These are phyloP conservation scores for Eucalyptus tenuipes DNA, from an alignment of 345 rosid species.

Conservation along the genomic window DNA sequence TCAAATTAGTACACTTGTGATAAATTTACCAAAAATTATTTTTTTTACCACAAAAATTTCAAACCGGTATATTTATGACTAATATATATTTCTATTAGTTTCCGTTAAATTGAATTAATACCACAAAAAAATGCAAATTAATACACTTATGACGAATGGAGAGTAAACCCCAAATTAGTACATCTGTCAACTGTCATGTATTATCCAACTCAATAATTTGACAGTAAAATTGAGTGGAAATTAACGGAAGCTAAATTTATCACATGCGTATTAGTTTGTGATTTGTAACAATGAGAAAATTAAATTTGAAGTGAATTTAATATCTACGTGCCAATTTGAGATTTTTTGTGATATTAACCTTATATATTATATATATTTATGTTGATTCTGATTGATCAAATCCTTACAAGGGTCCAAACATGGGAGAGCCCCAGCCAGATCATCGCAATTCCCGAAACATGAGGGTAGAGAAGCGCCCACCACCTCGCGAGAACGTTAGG, in stretches of 20 bases:
- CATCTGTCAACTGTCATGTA: rapidly evolving
- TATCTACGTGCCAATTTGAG: rapidly evolving
- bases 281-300: rapidly evolving
- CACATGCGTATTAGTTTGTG: rapidly evolving
- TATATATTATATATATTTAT: no score
- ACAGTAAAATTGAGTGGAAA: rapidly evolving
- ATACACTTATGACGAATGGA: no score
- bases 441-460: not conserved
- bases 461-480: not conserved
- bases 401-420: not conserved
- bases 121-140: no score
- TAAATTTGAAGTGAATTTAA: no score
- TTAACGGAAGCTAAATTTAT: no score
- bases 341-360: rapidly evolving
- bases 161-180: no score
- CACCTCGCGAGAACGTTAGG: not conserved
- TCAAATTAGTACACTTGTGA: rapidly evolving
- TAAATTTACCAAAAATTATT: rapidly evolving
- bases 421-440: not conserved
- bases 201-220: rapidly evolving
- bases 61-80: rapidly evolving
- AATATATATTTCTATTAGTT: no score
- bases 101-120: no score
- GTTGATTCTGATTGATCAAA: not conserved
- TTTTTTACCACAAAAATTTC: no score